Evolutionary conservation across 208 protist species (phyloP).

Genomic region (Wallacemonas sp.): DNA sequence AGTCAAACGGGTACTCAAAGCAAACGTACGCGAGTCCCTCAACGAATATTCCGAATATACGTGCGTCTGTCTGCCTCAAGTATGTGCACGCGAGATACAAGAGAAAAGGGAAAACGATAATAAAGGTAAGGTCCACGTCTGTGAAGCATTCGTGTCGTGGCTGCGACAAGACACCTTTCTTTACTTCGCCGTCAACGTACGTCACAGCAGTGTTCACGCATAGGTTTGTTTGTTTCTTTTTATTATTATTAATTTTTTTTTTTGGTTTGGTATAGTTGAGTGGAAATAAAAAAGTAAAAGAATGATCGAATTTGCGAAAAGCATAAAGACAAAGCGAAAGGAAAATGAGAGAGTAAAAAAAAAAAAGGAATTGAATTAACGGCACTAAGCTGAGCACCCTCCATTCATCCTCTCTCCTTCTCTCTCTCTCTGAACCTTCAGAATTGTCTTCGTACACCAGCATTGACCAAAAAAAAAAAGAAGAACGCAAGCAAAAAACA

Average conservation of each 20-base stretch:
- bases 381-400: not conserved
- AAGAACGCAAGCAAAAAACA: not conserved
- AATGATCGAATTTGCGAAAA: not conserved
- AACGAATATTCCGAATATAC: too few relatives aligned
- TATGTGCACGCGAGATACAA: too few relatives aligned
- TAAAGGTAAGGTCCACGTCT: too few relatives aligned
- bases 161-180: too few relatives aligned
- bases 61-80: too few relatives aligned
- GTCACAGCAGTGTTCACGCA: not conserved
- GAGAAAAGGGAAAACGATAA: too few relatives aligned
- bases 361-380: not conserved
- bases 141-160: too few relatives aligned
- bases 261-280: slow-evolving; percentile 18
- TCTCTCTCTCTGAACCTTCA: too few relatives aligned
- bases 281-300: slow-evolving; percentile 13
- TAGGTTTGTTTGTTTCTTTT: not conserved
- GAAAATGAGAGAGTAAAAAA: slow-evolving; percentile 14
- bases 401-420: too few relatives aligned
- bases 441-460: too few relatives aligned
- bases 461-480: slow-evolving; percentile 7
- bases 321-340: slow-evolving; percentile 21
- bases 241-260: slow-evolving; percentile 7
- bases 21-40: too few relatives aligned
- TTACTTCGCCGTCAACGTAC: not conserved
- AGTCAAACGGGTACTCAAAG: too few relatives aligned